Percentiles rank a stretch among this genome's conserved stretches.
These are phyloP conservation scores for Zygnema circumcarinatum DNA, from an alignment of 139 green algal species.

Conservation along the genomic window DNA sequence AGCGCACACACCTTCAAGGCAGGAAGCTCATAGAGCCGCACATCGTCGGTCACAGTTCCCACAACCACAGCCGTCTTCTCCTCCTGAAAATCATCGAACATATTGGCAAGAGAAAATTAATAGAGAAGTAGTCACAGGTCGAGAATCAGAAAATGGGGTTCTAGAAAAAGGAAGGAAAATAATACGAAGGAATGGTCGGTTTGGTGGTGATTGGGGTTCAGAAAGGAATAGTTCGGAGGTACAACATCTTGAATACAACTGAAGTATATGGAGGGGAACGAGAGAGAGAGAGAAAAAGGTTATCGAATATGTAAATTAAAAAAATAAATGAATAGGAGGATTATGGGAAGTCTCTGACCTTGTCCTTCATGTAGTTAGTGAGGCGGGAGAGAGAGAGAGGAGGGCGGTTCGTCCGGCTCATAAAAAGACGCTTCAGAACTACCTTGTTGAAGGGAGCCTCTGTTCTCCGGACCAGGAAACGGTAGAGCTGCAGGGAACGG, in stretches of 20 bases:
- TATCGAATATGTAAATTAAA: too few species aligned
- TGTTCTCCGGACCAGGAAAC: constrained; percentile 93
- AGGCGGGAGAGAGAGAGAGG: constrained; percentile 95
- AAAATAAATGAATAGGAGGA: too few species aligned
- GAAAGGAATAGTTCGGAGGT: too few species aligned
- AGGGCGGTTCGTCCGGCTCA: constrained; percentile 92
- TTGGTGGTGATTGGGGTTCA: neutral
- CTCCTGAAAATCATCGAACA: constrained; percentile 57
- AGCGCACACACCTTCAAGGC: constrained; percentile 85
- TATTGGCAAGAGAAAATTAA: too few species aligned
- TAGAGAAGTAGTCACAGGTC: neutral
- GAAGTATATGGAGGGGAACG: too few species aligned
- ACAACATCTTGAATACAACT: too few species aligned
- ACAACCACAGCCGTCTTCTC: constrained; percentile 93
- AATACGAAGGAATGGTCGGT: neutral
- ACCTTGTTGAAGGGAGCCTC: constrained; percentile 97
- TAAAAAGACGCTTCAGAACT: constrained; percentile 96
- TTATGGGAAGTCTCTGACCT: constrained; percentile 72
- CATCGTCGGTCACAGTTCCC: constrained; percentile 94
- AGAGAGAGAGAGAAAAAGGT: too few species aligned
- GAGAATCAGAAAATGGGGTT: neutral
- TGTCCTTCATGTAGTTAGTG: constrained; percentile 88
- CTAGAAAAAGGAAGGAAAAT: neutral
- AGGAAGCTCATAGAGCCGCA: constrained; percentile 85
- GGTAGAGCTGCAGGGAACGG: constrained; percentile 98